A percentile compares a stretch with the other conserved stretches of the same genome.
Conservation (phyloP, 176 grass and related monocot species). For the Juncus inflexus region DNA sequence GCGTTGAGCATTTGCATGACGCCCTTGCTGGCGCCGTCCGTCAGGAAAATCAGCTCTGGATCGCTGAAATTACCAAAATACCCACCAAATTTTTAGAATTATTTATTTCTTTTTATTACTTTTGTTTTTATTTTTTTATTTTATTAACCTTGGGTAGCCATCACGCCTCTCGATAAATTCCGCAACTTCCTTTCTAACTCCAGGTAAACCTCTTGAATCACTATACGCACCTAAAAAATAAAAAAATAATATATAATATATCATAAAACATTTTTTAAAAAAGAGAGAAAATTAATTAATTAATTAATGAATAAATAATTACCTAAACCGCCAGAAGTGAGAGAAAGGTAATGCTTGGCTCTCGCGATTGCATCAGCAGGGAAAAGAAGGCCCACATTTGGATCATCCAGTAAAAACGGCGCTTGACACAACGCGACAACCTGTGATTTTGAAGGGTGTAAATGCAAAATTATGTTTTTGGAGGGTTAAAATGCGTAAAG, state of each 20-base stretch:
- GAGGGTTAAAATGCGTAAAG: neutral
- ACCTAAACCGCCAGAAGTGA: slow-evolving; percentile 92
- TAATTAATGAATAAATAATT: slow-evolving; percentile 3
- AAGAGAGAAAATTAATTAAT: neutral
- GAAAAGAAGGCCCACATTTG: slow-evolving; percentile 84
- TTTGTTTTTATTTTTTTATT: neutral
- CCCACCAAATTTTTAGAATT: slow-evolving; percentile 1
- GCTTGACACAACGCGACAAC: slow-evolving; percentile 96
- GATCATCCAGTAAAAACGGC: slow-evolving; percentile 92
- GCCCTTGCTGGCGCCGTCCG: slow-evolving; percentile 95
- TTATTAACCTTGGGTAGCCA: slow-evolving; percentile 77
- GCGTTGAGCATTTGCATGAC: slow-evolving; percentile 89
- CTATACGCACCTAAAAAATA: slow-evolving; percentile 90
- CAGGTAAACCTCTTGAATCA: slow-evolving; percentile 93
- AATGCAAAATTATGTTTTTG: slow-evolving; percentile 6
- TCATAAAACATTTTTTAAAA: neutral
- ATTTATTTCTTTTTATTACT: neutral
- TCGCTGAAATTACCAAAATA: slow-evolving; percentile 50
- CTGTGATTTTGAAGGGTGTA: slow-evolving; percentile 23
- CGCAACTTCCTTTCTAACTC: slow-evolving; percentile 92
- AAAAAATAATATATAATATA: slow-evolving; percentile 5
- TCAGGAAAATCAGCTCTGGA: slow-evolving; percentile 89
- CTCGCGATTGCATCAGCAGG: slow-evolving; percentile 88
- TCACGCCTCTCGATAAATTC: slow-evolving; percentile 92
- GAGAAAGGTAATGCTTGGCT: slow-evolving; percentile 84